These are phyloP conservation scores for Celoporthe dispersa DNA, from an alignment of 2,329 filamentous ascomycete species.

Conservation along the genomic window DNA sequence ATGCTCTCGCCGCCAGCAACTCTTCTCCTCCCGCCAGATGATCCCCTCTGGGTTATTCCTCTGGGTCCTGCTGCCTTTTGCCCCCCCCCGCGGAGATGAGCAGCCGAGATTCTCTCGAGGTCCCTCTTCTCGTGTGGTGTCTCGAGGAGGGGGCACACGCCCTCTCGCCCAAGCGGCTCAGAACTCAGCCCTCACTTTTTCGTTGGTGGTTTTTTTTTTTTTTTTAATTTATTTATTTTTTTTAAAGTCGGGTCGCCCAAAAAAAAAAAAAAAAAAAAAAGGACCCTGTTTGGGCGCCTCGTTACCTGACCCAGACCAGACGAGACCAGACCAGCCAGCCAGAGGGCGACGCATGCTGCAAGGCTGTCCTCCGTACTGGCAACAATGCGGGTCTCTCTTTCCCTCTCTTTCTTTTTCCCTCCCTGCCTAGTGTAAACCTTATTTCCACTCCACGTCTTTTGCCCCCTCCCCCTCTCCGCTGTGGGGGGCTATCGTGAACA, in stretches of 20 bases:
- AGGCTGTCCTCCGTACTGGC: not conserved
- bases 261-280: not conserved
- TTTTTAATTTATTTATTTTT: not conserved
- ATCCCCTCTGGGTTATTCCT: not conserved
- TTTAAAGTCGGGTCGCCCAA: no score
- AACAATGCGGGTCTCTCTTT: not conserved
- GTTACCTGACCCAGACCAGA: not conserved
- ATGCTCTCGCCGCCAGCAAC: not conserved
- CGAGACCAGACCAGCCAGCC: not conserved
- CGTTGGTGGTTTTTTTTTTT: not conserved
- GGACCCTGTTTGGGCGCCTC: not conserved
- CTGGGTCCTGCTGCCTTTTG: no score
- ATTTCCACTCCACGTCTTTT: conserved; percentile 21
- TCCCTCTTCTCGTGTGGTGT: not conserved
- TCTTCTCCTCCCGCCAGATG: not conserved
- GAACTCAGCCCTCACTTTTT: not conserved
- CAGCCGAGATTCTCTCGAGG: not conserved
- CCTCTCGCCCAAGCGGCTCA: not conserved
- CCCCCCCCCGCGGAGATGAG: not conserved
- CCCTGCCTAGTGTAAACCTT: conserved; percentile 27
- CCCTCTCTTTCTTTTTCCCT: not conserved
- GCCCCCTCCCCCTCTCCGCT: not conserved
- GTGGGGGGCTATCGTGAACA: not conserved
- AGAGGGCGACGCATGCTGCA: not conserved
- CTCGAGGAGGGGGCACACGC: not conserved